Base-by-base conservation (phyloP, 305 asterid genomes). In the Rubia tinctorum region DNA sequence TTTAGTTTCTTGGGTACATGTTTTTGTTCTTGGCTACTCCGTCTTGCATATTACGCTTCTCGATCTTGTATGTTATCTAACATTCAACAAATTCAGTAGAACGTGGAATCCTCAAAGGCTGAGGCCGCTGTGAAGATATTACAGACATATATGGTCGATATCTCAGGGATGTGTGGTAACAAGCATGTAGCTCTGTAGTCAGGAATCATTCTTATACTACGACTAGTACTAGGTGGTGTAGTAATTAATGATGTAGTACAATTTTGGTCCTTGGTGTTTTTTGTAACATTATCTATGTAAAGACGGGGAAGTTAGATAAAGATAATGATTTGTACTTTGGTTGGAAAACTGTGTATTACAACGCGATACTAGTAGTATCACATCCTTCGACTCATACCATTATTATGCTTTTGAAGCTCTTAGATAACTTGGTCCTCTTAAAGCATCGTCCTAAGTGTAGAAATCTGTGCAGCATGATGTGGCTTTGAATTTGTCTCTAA, bases 101-200 rank as follows among this genome's bases (percentile, higher is more conserved):
- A 81, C 43, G 84, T 80, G 71, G 84, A 83, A 76, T 83, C 89
- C 56, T 72, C 97, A 2, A 79, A 86, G 82, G 88, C 97, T 3
- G 97, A 91, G 85, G 86, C 86, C 71, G 69, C 74, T 39, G 97
- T 91, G 81, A 91, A 91, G 86, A 86, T 87, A 75, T 89, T 91
- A 73, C 97, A 91, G 75, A 89, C 83, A 83, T 86, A 85, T 72
- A n/a, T n/a, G 96, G 97, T 53, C 79, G 97, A 60, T 91, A 91
- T 75, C 84, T 89, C 71, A 85, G 97, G 85, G 97, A 91, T 67
- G 96, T 91, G 40, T 89, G 97, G 97, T 91, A 84, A 91, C 62
- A 68, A 59, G 14, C 14, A 43, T 51, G 66, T 40, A 27, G 27
- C 64, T 25, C 34, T n/a, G 55, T 44, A 44, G 74, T 9, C 63